Conservation (phyloP, 768 basidiomycete species). For the Roridomyces roridus region DNA sequence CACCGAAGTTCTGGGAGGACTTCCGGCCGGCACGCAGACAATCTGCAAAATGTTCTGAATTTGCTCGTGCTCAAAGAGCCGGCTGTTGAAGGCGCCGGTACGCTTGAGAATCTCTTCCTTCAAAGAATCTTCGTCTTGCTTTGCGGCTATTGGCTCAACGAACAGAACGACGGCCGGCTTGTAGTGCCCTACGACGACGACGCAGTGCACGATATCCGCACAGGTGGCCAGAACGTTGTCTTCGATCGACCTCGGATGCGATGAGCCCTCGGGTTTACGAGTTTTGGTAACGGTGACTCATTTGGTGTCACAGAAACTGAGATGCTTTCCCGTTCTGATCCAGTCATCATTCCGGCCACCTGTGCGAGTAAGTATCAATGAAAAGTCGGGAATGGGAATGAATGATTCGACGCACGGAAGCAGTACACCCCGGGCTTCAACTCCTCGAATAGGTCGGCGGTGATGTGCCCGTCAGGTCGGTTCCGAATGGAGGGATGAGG, state of each 20-base stretch:
- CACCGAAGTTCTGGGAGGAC: constrained; percentile 4
- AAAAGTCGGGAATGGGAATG: background rate
- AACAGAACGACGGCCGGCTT: constrained; percentile 34
- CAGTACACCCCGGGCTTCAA: constrained; percentile 28
- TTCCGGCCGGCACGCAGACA: constrained; percentile 14
- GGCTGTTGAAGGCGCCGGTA: constrained; percentile 29
- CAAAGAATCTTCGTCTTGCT: constrained; percentile 14
- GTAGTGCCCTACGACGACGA: constrained; percentile 39
- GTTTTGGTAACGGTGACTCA: background rate
- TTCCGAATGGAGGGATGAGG: constrained; percentile 24
- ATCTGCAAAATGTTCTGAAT: constrained; percentile 30
- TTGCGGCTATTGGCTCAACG: constrained; percentile 26
- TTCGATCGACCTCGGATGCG: constrained; percentile 35
- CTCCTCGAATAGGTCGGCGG: constrained; percentile 34
- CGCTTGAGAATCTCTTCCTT: constrained; percentile 32
- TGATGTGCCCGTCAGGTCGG: constrained; percentile 28
- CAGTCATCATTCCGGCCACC: constrained; percentile 34
- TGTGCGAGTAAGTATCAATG: background rate
- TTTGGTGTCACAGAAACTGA: constrained; percentile 34
- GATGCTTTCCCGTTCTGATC: constrained; percentile 29
- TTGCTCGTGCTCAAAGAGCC: constrained; percentile 34
- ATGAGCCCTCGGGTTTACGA: background rate
- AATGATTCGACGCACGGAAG: constrained; percentile 24
- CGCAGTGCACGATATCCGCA: constrained; percentile 35
- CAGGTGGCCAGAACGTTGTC: constrained; percentile 36